Conservation (phyloP, 169 alveolate genomes). For the Miamiensis avidus region DNA sequence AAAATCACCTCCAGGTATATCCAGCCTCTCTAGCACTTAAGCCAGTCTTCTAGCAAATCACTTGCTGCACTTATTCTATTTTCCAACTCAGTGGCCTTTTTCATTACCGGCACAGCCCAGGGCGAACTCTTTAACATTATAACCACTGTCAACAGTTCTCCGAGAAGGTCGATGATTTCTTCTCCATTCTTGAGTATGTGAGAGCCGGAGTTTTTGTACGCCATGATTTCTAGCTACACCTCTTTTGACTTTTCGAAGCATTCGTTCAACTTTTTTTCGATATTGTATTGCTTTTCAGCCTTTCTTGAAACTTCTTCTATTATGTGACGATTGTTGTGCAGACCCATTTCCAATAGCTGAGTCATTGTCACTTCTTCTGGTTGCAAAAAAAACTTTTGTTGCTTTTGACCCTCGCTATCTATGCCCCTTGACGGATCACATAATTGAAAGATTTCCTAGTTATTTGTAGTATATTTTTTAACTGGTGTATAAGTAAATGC, state of each 20-base stretch:
- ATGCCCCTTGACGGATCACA: too few relatives aligned
- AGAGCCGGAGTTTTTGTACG: slow-evolving; percentile 22
- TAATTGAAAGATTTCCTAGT: too few relatives aligned
- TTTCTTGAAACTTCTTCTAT: slow-evolving; percentile 21
- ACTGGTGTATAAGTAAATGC: neutral
- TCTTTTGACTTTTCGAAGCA: slow-evolving; percentile 2
- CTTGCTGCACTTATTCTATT: slow-evolving; percentile 56
- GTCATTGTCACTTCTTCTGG: neutral
- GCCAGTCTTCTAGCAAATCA: slow-evolving; percentile 77
- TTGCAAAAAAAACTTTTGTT: too few relatives aligned
- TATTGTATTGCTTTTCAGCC: slow-evolving; percentile 14
- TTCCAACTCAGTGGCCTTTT: slow-evolving; percentile 63
- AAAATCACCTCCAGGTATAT: slow-evolving; percentile 90
- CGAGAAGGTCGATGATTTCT: slow-evolving; percentile 47
- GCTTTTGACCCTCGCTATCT: too few relatives aligned
- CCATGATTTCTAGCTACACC: neutral
- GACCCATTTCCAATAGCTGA: neutral
- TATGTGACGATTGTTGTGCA: neutral
- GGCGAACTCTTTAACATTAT: slow-evolving; percentile 55
- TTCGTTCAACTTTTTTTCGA: slow-evolving; percentile 21
- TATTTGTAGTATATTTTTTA: neutral
- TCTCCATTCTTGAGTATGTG: slow-evolving; percentile 55
- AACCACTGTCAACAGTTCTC: slow-evolving; percentile 48
- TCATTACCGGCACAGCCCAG: slow-evolving; percentile 41
- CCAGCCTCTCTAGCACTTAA: slow-evolving; percentile 86